Conservation (phyloP, 1,284 basidiomycete species). For the Ganoderma meredithae region DNA sequence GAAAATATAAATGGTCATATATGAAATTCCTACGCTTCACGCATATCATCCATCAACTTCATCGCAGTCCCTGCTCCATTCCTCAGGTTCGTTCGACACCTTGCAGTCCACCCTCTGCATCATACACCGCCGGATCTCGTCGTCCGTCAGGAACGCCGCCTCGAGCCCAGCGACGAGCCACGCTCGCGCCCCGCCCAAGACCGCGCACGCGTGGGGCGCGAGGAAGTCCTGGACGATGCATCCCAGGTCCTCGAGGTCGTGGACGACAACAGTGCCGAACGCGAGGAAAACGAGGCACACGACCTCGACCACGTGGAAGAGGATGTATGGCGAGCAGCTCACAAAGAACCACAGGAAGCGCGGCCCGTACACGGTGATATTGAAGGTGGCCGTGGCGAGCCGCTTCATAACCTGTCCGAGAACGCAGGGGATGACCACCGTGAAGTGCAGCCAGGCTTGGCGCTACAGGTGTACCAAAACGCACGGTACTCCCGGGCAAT, state of each 20-base stretch:
- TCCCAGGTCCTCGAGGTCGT: not conserved
- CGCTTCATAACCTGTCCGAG: not conserved
- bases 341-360: not conserved
- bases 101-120: not conserved
- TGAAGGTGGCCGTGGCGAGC: constrained; percentile 21
- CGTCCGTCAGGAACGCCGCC: constrained; percentile 14
- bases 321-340: not conserved
- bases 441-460: not conserved
- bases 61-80: not conserved
- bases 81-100: not conserved
- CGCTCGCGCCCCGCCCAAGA: not conserved
- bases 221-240: not conserved
- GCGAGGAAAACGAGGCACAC: not conserved
- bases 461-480: not conserved
- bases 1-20: not conserved
- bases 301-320: not conserved
- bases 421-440: not conserved
- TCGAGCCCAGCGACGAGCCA: constrained; percentile 15
- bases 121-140: constrained; percentile 9
- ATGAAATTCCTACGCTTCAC: not conserved
- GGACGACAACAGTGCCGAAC: not conserved
- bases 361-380: not conserved
- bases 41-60: not conserved
- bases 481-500: constrained; percentile 19
- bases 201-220: not conserved